Percentiles rank a stretch among this genome's conserved stretches.
phyloP scores from a whole-genome alignment of 257 asterid species.

The Cinchona pubescens region DNA sequence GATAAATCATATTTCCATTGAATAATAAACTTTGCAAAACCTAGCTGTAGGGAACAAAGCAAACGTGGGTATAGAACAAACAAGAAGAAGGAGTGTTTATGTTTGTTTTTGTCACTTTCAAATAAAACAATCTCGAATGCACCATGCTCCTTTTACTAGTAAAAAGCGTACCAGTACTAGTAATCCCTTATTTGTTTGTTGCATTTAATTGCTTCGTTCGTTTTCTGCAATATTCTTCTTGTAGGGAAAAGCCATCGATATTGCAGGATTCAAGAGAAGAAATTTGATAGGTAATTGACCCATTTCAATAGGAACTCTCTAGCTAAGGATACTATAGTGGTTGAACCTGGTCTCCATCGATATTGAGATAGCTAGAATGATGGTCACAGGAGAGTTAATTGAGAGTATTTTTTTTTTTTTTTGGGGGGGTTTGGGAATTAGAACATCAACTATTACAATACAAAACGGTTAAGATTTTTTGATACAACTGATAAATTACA shows the following conservation, averaged over 20 bases:
- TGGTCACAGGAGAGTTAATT: slow-evolving; percentile 24
- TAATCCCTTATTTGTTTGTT: neutral
- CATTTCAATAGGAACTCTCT: slow-evolving; percentile 16
- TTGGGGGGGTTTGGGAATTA: too few species aligned
- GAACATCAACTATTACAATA: too few species aligned
- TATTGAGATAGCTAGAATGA: slow-evolving; percentile 26
- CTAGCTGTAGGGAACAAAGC: slow-evolving; percentile 10
- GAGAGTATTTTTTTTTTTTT: neutral
- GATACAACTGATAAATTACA: too few species aligned
- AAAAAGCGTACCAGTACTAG: neutral
- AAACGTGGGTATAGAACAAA: slow-evolving; percentile 10
- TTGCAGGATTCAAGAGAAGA: neutral
- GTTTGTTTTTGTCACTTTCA: slow-evolving; percentile 19
- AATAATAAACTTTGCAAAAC: slow-evolving; percentile 6
- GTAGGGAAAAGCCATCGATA: neutral
- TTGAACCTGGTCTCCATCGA: slow-evolving; percentile 32
- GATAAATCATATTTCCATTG: neutral
- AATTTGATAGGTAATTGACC: neutral
- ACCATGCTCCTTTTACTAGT: neutral
- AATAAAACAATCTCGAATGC: neutral
- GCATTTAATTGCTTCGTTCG: neutral
- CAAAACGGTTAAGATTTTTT: too few species aligned
- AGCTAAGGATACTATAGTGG: slow-evolving; percentile 13
- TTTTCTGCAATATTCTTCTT: neutral
- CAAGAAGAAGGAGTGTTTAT: slow-evolving; percentile 8